These are phyloP conservation scores for Solanum hybrid DNA, from an alignment of 305 asterid genomes.

Conservation along the genomic window DNA sequence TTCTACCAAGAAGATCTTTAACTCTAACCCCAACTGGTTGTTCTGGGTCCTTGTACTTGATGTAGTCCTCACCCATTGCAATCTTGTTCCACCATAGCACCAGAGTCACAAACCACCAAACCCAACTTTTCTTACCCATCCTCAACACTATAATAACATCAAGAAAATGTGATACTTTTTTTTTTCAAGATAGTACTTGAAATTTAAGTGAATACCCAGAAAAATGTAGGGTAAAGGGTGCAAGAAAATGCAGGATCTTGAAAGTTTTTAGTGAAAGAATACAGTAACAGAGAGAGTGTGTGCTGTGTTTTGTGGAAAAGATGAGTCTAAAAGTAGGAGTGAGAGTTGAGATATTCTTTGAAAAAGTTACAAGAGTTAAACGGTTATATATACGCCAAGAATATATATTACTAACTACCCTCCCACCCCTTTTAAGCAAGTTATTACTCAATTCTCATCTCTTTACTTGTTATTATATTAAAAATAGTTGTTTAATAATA, in stretches of 20 bases:
- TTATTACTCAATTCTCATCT: neutral
- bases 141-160: neutral
- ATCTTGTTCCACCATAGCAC: slow-evolving; percentile 33
- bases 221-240: slow-evolving; percentile 1
- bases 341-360: neutral
- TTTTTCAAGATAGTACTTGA: neutral
- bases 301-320: neutral
- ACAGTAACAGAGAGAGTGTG: neutral
- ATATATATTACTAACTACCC: neutral
- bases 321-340: neutral
- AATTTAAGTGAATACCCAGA: neutral
- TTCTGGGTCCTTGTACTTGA: slow-evolving; percentile 66
- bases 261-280: neutral
- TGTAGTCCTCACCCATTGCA: slow-evolving; percentile 27
- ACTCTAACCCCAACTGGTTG: slow-evolving; percentile 48
- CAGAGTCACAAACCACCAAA: slow-evolving; percentile 28
- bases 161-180: neutral
- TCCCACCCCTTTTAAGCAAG: neutral
- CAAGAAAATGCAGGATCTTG: slow-evolving; percentile 7
- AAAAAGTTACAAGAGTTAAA: neutral
- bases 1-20: slow-evolving; percentile 60
- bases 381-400: neutral
- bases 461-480: too few species aligned
- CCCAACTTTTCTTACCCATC: slow-evolving; percentile 2
- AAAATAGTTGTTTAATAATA: too few species aligned